phyloP scores from a whole-genome alignment of 352 stramenopile genomes.

The Hyaloperonospora arabidopsidis region DNA sequence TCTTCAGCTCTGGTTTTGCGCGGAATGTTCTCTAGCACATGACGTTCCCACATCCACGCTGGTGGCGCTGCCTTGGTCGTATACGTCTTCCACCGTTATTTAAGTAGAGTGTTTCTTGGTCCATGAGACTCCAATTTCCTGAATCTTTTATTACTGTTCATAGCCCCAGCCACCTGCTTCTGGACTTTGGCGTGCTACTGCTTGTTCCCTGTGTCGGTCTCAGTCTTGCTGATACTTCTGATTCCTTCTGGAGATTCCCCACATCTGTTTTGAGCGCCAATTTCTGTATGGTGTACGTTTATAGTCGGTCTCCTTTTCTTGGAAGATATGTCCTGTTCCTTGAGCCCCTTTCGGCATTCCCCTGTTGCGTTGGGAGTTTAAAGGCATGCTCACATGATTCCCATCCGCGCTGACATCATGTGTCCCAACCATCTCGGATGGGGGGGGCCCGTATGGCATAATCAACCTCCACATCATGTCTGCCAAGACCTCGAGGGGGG shows the following conservation, averaged over 20 bases:
- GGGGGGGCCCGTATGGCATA: no score
- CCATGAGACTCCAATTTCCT: conserved; percentile 18
- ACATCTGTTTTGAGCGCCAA: conserved; percentile 1
- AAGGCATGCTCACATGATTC: no score
- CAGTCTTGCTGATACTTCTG: conserved; percentile 9
- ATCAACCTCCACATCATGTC: no score
- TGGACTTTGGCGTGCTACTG: conserved; percentile 8
- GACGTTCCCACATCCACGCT: conserved; percentile 75
- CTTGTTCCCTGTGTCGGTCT: conserved; percentile 6
- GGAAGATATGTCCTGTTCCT: conserved; percentile 10
- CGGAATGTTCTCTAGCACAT: conserved; percentile 67
- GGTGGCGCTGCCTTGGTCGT: conserved; percentile 27
- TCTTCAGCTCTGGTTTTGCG: conserved; percentile 74
- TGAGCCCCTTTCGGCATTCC: no score
- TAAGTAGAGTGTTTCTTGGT: conserved; percentile 9
- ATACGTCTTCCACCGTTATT: conserved; percentile 26
- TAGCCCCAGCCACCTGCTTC: neutral
- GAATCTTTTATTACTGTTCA: conserved; percentile 13
- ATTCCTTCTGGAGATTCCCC: neutral
- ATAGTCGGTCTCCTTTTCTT: conserved; percentile 35
- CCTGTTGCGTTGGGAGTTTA: no score
- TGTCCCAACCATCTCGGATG: no score
- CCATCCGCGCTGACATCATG: no score
- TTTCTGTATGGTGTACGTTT: conserved; percentile 12
- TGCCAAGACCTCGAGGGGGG: no score